These are phyloP conservation scores for Tuber melanosporum DNA, from an alignment of 495 filamentous ascomycete species.

Conservation along the genomic window DNA sequence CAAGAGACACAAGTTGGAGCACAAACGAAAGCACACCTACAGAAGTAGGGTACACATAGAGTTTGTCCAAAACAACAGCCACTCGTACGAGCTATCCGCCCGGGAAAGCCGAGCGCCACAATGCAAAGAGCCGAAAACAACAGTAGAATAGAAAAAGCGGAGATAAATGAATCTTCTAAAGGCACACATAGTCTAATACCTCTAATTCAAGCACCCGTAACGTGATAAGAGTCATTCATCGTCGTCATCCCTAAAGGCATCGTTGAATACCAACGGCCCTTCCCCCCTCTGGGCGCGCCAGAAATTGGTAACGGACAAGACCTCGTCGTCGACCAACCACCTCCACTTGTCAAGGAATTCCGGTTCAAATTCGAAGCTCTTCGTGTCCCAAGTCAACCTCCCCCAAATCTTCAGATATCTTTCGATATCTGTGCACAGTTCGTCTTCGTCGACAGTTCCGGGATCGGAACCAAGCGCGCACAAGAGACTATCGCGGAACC, in stretches of 20 bases:
- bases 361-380: conserved; percentile 31
- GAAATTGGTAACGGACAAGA: conserved; percentile 35
- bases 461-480: conserved; percentile 24
- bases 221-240: not conserved
- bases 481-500: conserved; percentile 51
- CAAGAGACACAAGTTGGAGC: not conserved
- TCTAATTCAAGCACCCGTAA: not conserved
- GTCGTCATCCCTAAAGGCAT: not conserved
- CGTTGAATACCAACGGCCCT: not conserved
- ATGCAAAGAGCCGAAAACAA: not conserved
- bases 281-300: conserved; percentile 41
- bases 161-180: not conserved
- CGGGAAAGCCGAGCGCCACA: not conserved
- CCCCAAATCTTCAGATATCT: conserved; percentile 37
- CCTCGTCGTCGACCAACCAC: conserved; percentile 37
- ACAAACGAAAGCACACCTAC: not conserved
- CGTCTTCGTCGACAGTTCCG: conserved; percentile 45
- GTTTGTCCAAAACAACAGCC: not conserved
- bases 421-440: conserved; percentile 48
- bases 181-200: not conserved
- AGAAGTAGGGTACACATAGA: not conserved
- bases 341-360: conserved; percentile 40
- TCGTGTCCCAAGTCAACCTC: conserved; percentile 30
- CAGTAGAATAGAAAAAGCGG: not conserved
- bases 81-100: not conserved